Conservation (phyloP, 192 early-diverging fungal species). For the Umbelopsis sp. region DNA sequence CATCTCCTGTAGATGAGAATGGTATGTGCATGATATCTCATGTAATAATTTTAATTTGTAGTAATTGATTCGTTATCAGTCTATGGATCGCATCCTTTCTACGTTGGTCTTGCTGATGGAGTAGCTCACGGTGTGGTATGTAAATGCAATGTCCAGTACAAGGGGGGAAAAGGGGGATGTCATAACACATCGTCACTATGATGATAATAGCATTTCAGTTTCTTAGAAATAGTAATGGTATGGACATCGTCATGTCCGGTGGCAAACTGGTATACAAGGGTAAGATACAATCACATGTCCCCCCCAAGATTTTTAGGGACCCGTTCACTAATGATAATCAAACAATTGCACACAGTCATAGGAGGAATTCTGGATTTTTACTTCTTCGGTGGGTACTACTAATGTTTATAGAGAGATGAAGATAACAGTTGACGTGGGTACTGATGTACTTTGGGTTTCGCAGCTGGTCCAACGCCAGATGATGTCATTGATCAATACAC, state of each 20-base stretch:
- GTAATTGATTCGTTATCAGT: slow-evolving; percentile 11
- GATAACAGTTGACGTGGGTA: too few species aligned
- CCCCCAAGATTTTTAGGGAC: background rate
- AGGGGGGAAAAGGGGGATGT: background rate
- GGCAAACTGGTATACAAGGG: slow-evolving; percentile 58
- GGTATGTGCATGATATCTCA: background rate
- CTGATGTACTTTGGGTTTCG: background rate
- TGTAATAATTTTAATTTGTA: background rate
- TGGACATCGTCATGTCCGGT: slow-evolving; percentile 53
- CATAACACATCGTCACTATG: background rate
- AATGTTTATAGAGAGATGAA: background rate
- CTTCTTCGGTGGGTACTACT: slow-evolving; percentile 33
- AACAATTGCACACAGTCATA: slow-evolving; percentile 37
- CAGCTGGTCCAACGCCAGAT: slow-evolving; percentile 8
- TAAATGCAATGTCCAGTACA: background rate
- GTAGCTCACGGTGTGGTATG: slow-evolving; percentile 43
- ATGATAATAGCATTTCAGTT: slow-evolving; percentile 26
- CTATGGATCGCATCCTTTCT: slow-evolving; percentile 69
- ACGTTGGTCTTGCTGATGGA: slow-evolving; percentile 60
- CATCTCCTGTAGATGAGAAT: slow-evolving; percentile 7
- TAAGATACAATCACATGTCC: background rate
- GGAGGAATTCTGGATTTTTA: slow-evolving; percentile 70
- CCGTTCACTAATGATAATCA: background rate
- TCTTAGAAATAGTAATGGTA: slow-evolving; percentile 66
- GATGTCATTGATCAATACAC: slow-evolving; percentile 17